Evolutionary conservation across 306 rosid genomes (phyloP), one percentile per base, ranked within the genome.

Genomic region (Castanea mollissima): DNA sequence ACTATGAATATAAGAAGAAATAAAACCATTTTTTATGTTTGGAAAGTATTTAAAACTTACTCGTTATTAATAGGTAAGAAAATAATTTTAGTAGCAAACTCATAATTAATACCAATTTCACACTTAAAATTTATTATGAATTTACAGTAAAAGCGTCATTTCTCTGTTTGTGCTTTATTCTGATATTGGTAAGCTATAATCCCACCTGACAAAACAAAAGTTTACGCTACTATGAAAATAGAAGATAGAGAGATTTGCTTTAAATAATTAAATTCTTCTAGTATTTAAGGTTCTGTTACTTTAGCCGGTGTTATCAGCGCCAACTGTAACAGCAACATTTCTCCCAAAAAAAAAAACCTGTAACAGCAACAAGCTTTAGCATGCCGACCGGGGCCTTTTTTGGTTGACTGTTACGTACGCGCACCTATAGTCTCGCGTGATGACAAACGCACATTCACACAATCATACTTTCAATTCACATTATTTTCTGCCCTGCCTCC

Each of bases 21-120:
- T 25, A 25, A 25, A 1, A 25, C 27, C 27, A 25, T 25, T 25
- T 25, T 25, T 25, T 25, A 1, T 1, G 27, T 25, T 25, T 1
- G 2, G 27, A 25, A 25, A 25, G 2, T 25, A 25, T 1, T 1
- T 25, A 25, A 25, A 25, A 25, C 1, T 25, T 7, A 7, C 3
- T 8, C 3, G 0, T 8, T 41, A 41, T 41, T 41, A 0, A 41
- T 8, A 41, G 2, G 3, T 41, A 41, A 41, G 8, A 41, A 2
- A 41, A 2, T 7, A 41, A 41, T 8, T 41, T 38, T 2, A 41
- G 8, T 0, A 0, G 0, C 8, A 0, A 0, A 2, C 11, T 8
- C 12, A 8, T 41, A 25, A 25, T 25, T 25, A 1, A 25, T 25
- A 25, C 1, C 27, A 25, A 25, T 25, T 25, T 25, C 27, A 25